Conservation (phyloP, 768 basidiomycete species). For the Serpula lacrymans region DNA sequence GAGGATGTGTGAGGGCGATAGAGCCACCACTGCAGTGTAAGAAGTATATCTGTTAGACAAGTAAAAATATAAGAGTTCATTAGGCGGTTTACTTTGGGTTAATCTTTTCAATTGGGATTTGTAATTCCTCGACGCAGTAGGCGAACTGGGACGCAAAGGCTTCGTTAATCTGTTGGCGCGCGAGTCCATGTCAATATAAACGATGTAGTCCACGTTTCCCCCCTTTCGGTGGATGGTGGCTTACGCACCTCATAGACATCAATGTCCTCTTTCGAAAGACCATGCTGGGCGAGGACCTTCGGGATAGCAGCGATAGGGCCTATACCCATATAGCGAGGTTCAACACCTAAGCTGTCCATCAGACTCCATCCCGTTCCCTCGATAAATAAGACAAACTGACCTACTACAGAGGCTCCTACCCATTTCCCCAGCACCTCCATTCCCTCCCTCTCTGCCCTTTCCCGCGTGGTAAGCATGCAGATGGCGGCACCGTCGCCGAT, state of each 20-base stretch:
- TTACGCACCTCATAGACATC: conserved; percentile 67
- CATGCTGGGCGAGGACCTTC: conserved; percentile 57
- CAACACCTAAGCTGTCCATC: conserved; percentile 56
- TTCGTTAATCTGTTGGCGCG: conserved; percentile 65
- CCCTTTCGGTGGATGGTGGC: too few relatives aligned
- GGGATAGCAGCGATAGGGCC: conserved; percentile 71
- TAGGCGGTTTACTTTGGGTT: conserved; percentile 69
- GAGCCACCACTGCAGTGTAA: conserved; percentile 66
- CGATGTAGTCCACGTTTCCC: too few relatives aligned
- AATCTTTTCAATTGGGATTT: conserved; percentile 73
- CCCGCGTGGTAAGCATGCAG: conserved; percentile 77
- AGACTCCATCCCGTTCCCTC: conserved; percentile 6
- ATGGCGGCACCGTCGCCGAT: conserved; percentile 92
- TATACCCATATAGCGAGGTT: conserved; percentile 78
- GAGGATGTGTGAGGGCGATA: conserved; percentile 78
- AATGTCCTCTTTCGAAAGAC: conserved; percentile 67
- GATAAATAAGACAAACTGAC: conserved; percentile 34
- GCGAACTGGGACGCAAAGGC: conserved; percentile 93
- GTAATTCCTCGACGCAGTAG: conserved; percentile 83
- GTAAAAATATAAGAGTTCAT: not conserved
- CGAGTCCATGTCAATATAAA: not conserved
- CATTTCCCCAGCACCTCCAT: conserved; percentile 83
- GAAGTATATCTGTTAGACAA: not conserved
- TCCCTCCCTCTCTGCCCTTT: conserved; percentile 70
- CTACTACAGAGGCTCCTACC: conserved; percentile 73